Base-by-base conservation (phyloP, 352 stramenopile species). In the Phytopythium montanum region DNA sequence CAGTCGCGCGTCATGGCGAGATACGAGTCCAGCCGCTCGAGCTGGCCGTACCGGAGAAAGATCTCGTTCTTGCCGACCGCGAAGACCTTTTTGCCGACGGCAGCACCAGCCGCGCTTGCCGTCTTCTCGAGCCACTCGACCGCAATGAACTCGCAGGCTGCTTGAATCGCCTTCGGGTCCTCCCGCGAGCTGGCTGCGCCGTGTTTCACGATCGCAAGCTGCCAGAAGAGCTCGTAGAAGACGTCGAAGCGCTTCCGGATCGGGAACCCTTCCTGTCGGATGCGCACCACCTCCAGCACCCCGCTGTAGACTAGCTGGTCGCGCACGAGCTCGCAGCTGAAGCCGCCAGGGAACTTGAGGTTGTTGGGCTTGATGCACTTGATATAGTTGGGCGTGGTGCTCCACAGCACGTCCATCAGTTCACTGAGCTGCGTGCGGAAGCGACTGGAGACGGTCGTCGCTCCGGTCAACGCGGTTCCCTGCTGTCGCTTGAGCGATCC, bases 301-400 rank as follows among this genome's bases (percentile, higher is more conserved):
- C 94, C 92, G 34, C 88, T 95, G 74, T 96, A 98, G 5, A 91
- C 67, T 2, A 98, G 75, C 55, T 98, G 92, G 33, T 97, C 90
- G 19, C 94, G 79, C 14, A 96, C 89, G 10, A 94, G 65, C 28
- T 95, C 69, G 31, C 88, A 88, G 61, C 95, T 94, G 57, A 97
- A 97, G 13, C 87, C 72, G 41, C 92, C 81, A 0, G 90, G 78
- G 45, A 96, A 94, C 64, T 98, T 98, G 19, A 95, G 62, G 51
- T 91, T 96, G 75, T 98, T 98, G 6, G 94, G 94, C 72, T 98
- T 98, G 69, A 98, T 96, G 59, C 92, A 98, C 62, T 97, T 94
- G 65, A 98, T 93, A 64, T 98, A 98, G 39, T 93, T 92, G 7
- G 91, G 90, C n/a, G 90, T 90, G 46, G 92, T 98, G 39, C 70